Conservation (phyloP, 768 basidiomycete species). For the Lactarius hengduanensis region DNA sequence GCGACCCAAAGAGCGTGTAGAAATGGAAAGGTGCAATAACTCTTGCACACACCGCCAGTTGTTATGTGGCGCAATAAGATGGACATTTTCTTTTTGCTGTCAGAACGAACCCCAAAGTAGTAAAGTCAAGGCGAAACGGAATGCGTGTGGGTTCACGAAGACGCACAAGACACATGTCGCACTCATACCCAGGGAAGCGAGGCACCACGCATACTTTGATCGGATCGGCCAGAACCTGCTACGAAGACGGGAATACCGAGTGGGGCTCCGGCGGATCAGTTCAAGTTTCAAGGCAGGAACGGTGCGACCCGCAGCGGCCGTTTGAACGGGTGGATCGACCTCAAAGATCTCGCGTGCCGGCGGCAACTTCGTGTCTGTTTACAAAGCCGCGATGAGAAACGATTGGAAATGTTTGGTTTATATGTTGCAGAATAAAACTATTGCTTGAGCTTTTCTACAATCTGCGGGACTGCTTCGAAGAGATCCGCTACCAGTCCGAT, state of each 20-base stretch:
- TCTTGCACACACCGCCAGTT: not conserved
- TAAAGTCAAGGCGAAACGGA: not conserved
- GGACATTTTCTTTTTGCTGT: not conserved
- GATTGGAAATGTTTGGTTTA: not conserved
- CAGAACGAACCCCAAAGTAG: not conserved
- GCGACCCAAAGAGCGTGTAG: not conserved
- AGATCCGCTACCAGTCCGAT: constrained; percentile 92
- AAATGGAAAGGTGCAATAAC: not conserved
- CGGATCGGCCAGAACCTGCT: not conserved
- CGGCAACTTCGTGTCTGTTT: not conserved
- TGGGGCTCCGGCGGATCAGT: constrained; percentile 4
- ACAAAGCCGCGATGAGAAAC: not conserved
- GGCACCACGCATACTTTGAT: not conserved
- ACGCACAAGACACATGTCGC: not conserved
- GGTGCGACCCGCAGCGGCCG: not conserved
- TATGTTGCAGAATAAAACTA: constrained; percentile 21
- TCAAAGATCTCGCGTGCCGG: constrained; percentile 1
- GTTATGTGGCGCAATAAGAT: not conserved
- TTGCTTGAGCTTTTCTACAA: constrained; percentile 80
- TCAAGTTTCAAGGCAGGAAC: not conserved
- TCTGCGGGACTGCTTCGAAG: constrained; percentile 87
- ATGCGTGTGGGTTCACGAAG: constrained; percentile 8
- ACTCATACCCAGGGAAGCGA: not conserved
- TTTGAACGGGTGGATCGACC: not conserved
- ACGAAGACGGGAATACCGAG: constrained; percentile 2